Evolutionary conservation across 2,329 filamentous ascomycete species (phyloP).

Genomic region (Lachnellula arida): DNA sequence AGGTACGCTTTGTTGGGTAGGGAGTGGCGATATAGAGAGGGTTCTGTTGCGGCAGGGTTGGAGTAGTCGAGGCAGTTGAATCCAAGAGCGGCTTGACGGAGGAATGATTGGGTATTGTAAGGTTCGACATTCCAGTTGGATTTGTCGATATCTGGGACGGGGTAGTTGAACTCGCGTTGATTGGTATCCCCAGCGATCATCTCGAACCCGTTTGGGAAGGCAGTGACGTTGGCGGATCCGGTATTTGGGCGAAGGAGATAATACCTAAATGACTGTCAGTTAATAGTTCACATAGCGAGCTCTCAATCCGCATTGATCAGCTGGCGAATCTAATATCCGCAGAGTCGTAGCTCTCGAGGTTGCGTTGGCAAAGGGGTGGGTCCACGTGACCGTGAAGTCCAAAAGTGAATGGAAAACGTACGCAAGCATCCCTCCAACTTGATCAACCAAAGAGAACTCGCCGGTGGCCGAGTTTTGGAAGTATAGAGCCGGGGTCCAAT

Average conservation of each 20-base stretch:
- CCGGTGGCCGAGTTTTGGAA: slow-evolving; percentile 31
- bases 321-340: neutral
- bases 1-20: slow-evolving; percentile 75
- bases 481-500: slow-evolving; percentile 63
- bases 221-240: slow-evolving; percentile 54
- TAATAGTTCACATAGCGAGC: neutral
- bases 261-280: slow-evolving; percentile 52
- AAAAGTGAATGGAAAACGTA: slow-evolving; percentile 44
- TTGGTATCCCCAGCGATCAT: slow-evolving; percentile 75
- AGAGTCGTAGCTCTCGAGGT: too few relatives aligned
- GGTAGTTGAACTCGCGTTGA: slow-evolving; percentile 63
- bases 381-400: too few relatives aligned
- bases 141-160: slow-evolving; percentile 62
- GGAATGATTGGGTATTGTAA: slow-evolving; percentile 59
- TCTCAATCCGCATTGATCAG: neutral
- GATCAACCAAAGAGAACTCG: slow-evolving; percentile 59
- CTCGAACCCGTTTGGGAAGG: slow-evolving; percentile 72
- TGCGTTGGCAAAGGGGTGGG: too few relatives aligned
- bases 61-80: slow-evolving; percentile 93
- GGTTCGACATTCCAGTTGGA: slow-evolving; percentile 58
- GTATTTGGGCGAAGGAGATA: slow-evolving; percentile 68
- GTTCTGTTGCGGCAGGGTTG: slow-evolving; percentile 34
- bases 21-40: slow-evolving; percentile 74
- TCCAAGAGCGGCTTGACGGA: slow-evolving; percentile 77
- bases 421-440: slow-evolving; percentile 81